Base-by-base conservation (phyloP, 1,284 basidiomycete genomes). In the Trichosporon coremiiforme region DNA sequence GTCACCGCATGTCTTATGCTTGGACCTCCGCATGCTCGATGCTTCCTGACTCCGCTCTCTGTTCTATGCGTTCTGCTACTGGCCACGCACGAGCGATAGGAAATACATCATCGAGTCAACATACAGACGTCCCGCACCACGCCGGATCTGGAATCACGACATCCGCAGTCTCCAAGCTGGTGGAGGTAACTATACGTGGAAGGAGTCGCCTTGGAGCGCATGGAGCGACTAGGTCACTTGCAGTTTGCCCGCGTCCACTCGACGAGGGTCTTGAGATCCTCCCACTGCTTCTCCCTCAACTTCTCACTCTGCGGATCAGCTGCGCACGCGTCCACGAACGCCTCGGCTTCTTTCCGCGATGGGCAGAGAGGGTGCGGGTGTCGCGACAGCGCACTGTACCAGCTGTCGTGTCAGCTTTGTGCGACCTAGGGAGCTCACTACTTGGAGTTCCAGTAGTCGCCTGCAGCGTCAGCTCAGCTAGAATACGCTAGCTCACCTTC, bases 401-500 rank as follows among this genome's bases (percentile, higher is more conserved):
- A 83, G 73, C 81, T 83, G 69, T 7, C 10, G 4, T 1, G 47
- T 70, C 20, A 70, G 50, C 25, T 29, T 36, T n/a, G n/a, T n/a
- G n/a, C n/a, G n/a, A n/a, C n/a, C n/a, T n/a, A n/a, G n/a, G 15
- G 36, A n/a, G 5, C 80, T 29, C 64, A 82, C 82, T 82, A 84
- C 69, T 83, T 84, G 10, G 80, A 82, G 70, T 84, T 84, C 80
- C 79, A 82, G 68, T 82, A 82, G 67, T 84, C 82, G 12, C 80
- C 79, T 81, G 68, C 2, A 4, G 31, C 12, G 25, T 64, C 17
- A 66, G 38, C 57, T 38, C n/a, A n/a, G n/a, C n/a, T n/a, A n/a
- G n/a, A n/a, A n/a, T n/a, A n/a, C n/a, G 8, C 1, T 20, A 55
- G 72, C 78, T 67, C 67, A 78, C 80, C 82, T 71, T 84, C 81